These are phyloP conservation scores for Penicillium fuscoglaucum DNA, from an alignment of 2,329 filamentous ascomycete species.

Conservation along the genomic window DNA sequence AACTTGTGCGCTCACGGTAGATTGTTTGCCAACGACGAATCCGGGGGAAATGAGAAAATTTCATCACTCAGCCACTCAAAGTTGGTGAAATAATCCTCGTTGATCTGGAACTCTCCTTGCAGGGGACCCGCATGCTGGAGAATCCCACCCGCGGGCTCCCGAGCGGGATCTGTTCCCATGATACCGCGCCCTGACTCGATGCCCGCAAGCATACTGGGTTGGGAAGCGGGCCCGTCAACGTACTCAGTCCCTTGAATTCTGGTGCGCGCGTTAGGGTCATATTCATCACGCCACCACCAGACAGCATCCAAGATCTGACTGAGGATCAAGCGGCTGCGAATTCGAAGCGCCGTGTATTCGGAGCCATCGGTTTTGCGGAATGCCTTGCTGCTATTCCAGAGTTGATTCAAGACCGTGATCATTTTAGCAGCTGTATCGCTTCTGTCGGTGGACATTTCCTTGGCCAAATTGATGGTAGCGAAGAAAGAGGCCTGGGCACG, in stretches of 20 bases:
- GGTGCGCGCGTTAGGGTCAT: conserved; percentile 30
- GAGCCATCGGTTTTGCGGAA: conserved; percentile 43
- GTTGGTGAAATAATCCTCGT: conserved; percentile 42
- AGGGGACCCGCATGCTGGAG: conserved; percentile 5
- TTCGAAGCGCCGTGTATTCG: conserved; percentile 37
- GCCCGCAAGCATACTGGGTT: conserved; percentile 1
- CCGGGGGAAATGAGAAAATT: conserved; percentile 28
- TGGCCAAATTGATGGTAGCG: conserved; percentile 40
- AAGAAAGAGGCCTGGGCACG: conserved; percentile 39
- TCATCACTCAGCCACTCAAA: conserved; percentile 43
- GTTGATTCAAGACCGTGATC: conserved; percentile 36
- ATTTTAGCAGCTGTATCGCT: conserved; percentile 39
- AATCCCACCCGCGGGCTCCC: conserved; percentile 3
- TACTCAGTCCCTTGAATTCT: conserved; percentile 14
- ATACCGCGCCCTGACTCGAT: conserved; percentile 14
- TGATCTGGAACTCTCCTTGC: conserved; percentile 30
- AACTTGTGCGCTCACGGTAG: conserved; percentile 10
- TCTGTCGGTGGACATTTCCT: conserved; percentile 40
- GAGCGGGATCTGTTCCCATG: conserved; percentile 5
- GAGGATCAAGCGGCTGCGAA: conserved; percentile 41
- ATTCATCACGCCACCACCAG: conserved; percentile 49
- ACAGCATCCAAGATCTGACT: conserved; percentile 42
- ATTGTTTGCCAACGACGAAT: conserved; percentile 22
- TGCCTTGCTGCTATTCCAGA: conserved; percentile 45
- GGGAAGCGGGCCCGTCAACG: conserved; percentile 16